Percentiles rank a stretch among this genome's conserved stretches.
Evolutionary conservation across 352 stramenopile genomes (phyloP).

Genomic region (Thalassiosira hispida): DNA sequence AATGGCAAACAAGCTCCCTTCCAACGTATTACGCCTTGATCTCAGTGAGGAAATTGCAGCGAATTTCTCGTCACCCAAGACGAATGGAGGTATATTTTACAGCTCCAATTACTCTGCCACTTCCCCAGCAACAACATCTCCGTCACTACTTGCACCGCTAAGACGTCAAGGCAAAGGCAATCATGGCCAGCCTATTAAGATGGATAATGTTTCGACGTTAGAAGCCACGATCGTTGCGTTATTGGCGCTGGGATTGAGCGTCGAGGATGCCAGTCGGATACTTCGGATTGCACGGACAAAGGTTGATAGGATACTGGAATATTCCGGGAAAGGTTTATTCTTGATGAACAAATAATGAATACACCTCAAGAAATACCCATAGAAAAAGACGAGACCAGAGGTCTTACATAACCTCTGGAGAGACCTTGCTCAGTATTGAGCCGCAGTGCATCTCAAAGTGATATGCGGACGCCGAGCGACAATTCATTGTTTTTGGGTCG

Average conservation of each 20-base stretch:
- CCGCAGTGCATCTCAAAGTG: too few relatives aligned
- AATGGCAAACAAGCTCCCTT: slow-evolving; percentile 60
- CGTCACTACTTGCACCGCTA: slow-evolving; percentile 40
- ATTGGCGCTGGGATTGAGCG: slow-evolving; percentile 34
- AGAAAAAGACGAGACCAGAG: too few relatives aligned
- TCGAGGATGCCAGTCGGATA: slow-evolving; percentile 35
- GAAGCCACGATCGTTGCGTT: slow-evolving; percentile 58
- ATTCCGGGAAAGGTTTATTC: slow-evolving; percentile 26
- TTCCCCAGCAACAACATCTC: slow-evolving; percentile 6
- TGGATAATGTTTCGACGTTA: slow-evolving; percentile 50
- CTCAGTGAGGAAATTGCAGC: slow-evolving; percentile 31
- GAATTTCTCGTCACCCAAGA: slow-evolving; percentile 19
- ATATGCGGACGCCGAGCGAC: too few relatives aligned
- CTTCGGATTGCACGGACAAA: slow-evolving; percentile 41
- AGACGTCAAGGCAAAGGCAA: slow-evolving; percentile 39
- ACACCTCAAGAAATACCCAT: too few relatives aligned
- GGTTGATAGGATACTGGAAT: slow-evolving; percentile 55
- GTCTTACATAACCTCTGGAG: too few relatives aligned
- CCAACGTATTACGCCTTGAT: slow-evolving; percentile 45
- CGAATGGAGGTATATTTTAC: slow-evolving; percentile 16
- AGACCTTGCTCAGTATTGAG: too few relatives aligned
- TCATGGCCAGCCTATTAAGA: slow-evolving; percentile 7
- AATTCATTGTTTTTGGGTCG: too few relatives aligned
- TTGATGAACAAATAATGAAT: too few relatives aligned
- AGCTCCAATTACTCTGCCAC: background rate